Evolutionary conservation across 1,139 yeast species (phyloP).

Genomic region (Candida buenavistaensis): DNA sequence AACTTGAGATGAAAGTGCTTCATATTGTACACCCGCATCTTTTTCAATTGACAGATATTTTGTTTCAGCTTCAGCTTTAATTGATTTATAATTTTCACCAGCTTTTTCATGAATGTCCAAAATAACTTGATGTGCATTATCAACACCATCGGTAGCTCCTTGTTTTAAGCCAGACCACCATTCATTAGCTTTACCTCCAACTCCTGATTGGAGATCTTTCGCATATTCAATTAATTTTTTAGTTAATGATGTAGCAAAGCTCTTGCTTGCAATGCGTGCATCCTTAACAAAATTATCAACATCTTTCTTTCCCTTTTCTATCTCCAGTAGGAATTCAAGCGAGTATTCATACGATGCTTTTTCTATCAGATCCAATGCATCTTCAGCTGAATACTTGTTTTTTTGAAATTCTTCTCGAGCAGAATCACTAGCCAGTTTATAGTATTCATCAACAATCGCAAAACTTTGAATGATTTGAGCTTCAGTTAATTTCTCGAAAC

Average conservation of each 20-base stretch:
- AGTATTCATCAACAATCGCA: constrained; percentile 38
- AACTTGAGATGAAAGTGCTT: constrained; percentile 10
- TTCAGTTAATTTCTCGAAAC: constrained; percentile 18
- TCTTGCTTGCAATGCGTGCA: constrained; percentile 19
- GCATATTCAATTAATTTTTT: constrained; percentile 10
- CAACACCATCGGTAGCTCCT: not conserved
- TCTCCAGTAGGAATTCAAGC: constrained; percentile 14
- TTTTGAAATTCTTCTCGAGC: constrained; percentile 25
- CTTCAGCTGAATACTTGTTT: constrained; percentile 19
- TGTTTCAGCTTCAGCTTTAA: constrained; percentile 5
- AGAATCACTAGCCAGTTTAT: constrained; percentile 35
- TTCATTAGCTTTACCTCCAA: constrained; percentile 1
- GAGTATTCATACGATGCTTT: constrained; percentile 24
- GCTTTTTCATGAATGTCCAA: constrained; percentile 1
- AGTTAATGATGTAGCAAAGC: constrained; percentile 11
- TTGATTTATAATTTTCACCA: constrained; percentile 1
- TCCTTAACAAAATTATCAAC: constrained; percentile 17
- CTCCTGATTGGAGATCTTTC: constrained; percentile 7
- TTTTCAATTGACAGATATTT: constrained; percentile 10
- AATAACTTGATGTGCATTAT: constrained; percentile 5
- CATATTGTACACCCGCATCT: constrained; percentile 8
- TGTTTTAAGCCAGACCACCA: constrained; percentile 7
- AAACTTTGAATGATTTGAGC: constrained; percentile 21
- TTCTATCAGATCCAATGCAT: constrained; percentile 23
- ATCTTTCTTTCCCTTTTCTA: constrained; percentile 14